phyloP scores from a whole-genome alignment of 2,329 filamentous ascomycete genomes.

The Volutella citrinella region DNA sequence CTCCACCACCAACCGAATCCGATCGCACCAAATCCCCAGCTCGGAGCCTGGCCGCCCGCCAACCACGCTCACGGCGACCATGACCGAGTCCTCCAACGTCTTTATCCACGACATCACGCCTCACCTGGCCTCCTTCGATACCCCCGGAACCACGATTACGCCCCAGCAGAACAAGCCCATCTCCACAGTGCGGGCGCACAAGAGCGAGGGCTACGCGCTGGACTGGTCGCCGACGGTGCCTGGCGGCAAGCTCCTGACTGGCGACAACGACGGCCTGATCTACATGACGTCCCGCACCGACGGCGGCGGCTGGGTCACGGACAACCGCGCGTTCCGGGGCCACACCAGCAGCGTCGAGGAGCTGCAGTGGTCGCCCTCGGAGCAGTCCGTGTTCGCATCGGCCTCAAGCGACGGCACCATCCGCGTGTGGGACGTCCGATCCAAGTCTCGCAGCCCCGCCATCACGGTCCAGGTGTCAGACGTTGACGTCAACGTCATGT shows the following conservation, averaged over 20 bases:
- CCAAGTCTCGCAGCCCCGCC: conserved; percentile 84
- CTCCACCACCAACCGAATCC: conserved; percentile 91
- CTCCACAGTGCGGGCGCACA: conserved; percentile 85
- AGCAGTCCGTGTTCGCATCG: conserved; percentile 91
- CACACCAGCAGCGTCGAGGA: conserved; percentile 89
- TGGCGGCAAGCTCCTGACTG: conserved; percentile 82
- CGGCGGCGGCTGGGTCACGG: conserved; percentile 85
- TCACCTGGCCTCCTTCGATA: conserved; percentile 86
- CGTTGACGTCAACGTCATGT: conserved; percentile 93
- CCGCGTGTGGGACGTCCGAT: conserved; percentile 92
- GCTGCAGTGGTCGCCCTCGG: conserved; percentile 92
- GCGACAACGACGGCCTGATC: conserved; percentile 87
- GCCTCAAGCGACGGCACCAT: conserved; percentile 92
- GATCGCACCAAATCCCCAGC: conserved; percentile 75
- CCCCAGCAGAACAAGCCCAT: conserved; percentile 85
- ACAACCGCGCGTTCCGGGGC: conserved; percentile 77
- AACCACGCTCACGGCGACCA: conserved; percentile 82
- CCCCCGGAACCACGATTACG: conserved; percentile 75
- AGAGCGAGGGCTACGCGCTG: conserved; percentile 90
- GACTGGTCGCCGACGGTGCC: conserved; percentile 85
- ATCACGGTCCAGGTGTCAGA: conserved; percentile 81
- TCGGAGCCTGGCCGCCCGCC: conserved; percentile 68
- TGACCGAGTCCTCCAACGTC: conserved; percentile 86
- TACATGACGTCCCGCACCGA: conserved; percentile 84
- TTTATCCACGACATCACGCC: conserved; percentile 93